Evolutionary conservation across 768 basidiomycete genomes (phyloP).

Genomic region (Crucibulum laeve): DNA sequence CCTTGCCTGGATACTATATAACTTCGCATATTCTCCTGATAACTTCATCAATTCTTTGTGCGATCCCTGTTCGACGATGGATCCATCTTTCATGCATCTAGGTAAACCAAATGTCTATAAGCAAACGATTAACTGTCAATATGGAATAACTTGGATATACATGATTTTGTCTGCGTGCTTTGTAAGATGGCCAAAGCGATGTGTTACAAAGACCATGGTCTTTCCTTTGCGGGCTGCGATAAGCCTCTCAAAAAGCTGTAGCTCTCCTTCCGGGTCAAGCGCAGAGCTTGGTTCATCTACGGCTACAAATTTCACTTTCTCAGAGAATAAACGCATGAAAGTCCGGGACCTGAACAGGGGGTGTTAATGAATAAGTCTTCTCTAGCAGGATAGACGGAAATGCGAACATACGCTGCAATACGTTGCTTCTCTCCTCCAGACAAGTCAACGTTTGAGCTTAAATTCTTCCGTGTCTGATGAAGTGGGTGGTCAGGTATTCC

Average conservation of each 20-base stretch:
- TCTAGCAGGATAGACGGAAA: constrained; percentile 2
- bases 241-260: constrained; percentile 37
- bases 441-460: constrained; percentile 23
- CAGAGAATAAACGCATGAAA: constrained; percentile 37
- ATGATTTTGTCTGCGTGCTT: constrained; percentile 47
- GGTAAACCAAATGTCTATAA: too few relatives aligned
- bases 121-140: too few relatives aligned
- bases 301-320: constrained; percentile 39
- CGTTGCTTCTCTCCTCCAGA: constrained; percentile 48
- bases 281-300: constrained; percentile 59
- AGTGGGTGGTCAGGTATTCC: constrained; percentile 24
- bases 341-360: constrained; percentile 33
- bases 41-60: too few relatives aligned
- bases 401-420: constrained; percentile 42
- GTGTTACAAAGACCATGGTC: constrained; percentile 54
- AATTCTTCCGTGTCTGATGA: constrained; percentile 14
- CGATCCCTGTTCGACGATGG: too few relatives aligned
- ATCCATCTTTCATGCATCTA: too few relatives aligned
- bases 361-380: not conserved
- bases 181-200: constrained; percentile 47
- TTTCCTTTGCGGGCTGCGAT: constrained; percentile 33
- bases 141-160: too few relatives aligned
- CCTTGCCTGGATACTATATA: too few relatives aligned
- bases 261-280: constrained; percentile 52
- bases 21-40: too few relatives aligned